Conservation (phyloP, 257 asterid genomes). For the Prunella vulgaris region DNA sequence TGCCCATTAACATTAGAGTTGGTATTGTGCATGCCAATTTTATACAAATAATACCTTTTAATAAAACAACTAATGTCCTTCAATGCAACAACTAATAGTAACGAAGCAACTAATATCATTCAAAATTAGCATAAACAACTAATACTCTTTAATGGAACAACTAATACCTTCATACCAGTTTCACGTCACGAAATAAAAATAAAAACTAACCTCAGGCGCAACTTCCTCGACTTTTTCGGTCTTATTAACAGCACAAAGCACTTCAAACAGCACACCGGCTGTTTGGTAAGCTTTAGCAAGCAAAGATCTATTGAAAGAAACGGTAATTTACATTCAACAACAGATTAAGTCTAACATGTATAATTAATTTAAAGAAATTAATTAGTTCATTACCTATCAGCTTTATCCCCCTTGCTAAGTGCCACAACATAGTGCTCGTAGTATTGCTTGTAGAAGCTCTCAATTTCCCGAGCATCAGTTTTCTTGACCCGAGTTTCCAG, state of each 20-base stretch:
- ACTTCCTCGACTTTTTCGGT: constrained; percentile 94
- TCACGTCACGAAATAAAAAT: too few species aligned
- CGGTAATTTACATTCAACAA: constrained; percentile 6
- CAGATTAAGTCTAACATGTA: background rate
- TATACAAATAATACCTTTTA: too few species aligned
- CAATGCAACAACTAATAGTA: too few species aligned
- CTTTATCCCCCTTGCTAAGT: constrained; percentile 93
- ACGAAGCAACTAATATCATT: too few species aligned
- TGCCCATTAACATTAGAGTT: background rate
- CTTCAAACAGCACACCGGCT: constrained; percentile 97
- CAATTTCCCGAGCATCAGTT: constrained; percentile 96
- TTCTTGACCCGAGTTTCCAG: constrained; percentile 80
- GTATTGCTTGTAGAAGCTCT: constrained; percentile 94
- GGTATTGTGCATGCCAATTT: too few species aligned
- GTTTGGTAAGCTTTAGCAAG: constrained; percentile 99
- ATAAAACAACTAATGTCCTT: too few species aligned
- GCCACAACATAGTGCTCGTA: constrained; percentile 88
- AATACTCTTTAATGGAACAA: too few species aligned
- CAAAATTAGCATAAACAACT: too few species aligned
- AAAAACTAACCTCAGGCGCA: constrained; percentile 84
- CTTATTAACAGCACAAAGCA: constrained; percentile 95
- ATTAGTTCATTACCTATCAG: constrained; percentile 59
- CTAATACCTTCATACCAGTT: too few species aligned
- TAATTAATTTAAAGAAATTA: background rate
- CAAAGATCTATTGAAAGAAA: constrained; percentile 60